Conservation (phyloP, 2,329 filamentous ascomycete genomes). For the Ascosphaera acerosa region DNA sequence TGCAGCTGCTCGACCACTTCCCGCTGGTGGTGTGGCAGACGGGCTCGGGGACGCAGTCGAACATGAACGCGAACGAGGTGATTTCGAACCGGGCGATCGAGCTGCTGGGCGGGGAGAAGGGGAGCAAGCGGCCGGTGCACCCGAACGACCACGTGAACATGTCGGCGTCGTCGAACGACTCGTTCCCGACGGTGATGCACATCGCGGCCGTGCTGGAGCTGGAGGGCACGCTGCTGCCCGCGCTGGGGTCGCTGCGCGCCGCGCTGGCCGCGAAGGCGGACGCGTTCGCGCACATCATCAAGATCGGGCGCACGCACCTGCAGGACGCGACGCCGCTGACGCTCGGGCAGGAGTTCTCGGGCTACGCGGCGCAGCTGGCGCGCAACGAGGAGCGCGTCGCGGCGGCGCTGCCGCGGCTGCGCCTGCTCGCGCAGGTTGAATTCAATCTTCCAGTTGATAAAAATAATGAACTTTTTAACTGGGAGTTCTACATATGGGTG, state of each 20-base stretch:
- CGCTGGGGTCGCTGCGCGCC: constrained; percentile 54
- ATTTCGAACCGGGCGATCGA: constrained; percentile 98
- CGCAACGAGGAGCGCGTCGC: constrained; percentile 72
- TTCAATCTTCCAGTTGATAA: too few species aligned
- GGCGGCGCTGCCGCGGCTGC: constrained; percentile 56
- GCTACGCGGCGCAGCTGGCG: constrained; percentile 86
- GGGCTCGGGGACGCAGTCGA: constrained; percentile 92
- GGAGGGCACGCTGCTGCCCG: constrained; percentile 60
- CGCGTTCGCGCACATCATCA: constrained; percentile 84
- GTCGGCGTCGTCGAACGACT: constrained; percentile 95
- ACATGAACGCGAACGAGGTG: constrained; percentile 99
- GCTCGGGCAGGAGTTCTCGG: constrained; percentile 90
- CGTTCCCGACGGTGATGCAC: constrained; percentile 99
- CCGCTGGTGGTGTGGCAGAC: constrained; percentile 99
- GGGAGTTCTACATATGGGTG: too few species aligned
- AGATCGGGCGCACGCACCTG: constrained; percentile 93
- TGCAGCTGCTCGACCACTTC: constrained; percentile 92
- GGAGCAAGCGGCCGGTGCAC: constrained; percentile 94
- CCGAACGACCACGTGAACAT: constrained; percentile 99
- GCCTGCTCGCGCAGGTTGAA: constrained; percentile 78
- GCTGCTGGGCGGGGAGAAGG: constrained; percentile 82
- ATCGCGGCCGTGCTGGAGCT: constrained; percentile 90
- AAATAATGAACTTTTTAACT: too few species aligned
- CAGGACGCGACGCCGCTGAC: constrained; percentile 94
- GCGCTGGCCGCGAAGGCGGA: constrained; percentile 75